Evolutionary conservation across 2,329 filamentous ascomycete genomes (phyloP).

Genomic region (Triangularia setosa): DNA sequence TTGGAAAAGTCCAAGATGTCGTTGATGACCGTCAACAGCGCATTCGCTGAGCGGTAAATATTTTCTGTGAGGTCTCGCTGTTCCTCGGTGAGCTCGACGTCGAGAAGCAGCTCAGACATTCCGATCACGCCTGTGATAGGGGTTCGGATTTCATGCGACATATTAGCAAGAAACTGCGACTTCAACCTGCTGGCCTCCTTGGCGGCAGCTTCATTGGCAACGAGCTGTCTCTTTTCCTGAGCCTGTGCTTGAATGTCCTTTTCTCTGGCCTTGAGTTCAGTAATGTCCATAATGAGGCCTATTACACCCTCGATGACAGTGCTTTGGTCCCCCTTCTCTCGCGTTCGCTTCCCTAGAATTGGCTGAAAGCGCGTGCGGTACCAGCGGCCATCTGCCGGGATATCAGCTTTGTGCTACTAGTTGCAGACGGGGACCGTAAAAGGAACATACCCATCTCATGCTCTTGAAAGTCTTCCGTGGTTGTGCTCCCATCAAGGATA

Average conservation of each 20-base stretch:
- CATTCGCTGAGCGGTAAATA: slow-evolving; percentile 75
- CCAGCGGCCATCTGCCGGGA: slow-evolving; percentile 52
- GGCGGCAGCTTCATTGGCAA: slow-evolving; percentile 72
- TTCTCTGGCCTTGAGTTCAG: slow-evolving; percentile 64
- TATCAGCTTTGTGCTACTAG: slow-evolving; percentile 1
- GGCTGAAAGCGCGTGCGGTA: slow-evolving; percentile 70
- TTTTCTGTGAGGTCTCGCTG: slow-evolving; percentile 73
- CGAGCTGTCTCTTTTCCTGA: slow-evolving; percentile 63
- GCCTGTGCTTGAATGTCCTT: slow-evolving; percentile 60
- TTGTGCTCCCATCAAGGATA: slow-evolving; percentile 58
- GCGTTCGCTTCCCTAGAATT: slow-evolving; percentile 53
- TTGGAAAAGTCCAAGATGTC: slow-evolving; percentile 90
- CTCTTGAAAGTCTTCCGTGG: slow-evolving; percentile 59
- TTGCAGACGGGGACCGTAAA: too few species aligned
- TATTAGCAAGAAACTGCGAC: slow-evolving; percentile 74
- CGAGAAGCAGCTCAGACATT: slow-evolving; percentile 71
- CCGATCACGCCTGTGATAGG: slow-evolving; percentile 78
- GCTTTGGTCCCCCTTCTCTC: slow-evolving; percentile 46
- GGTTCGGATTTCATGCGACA: slow-evolving; percentile 76
- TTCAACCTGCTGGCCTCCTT: slow-evolving; percentile 79
- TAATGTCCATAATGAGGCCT: slow-evolving; percentile 76
- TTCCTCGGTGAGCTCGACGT: slow-evolving; percentile 64
- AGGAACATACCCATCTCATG: slow-evolving; percentile 50
- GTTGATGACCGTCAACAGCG: slow-evolving; percentile 81
- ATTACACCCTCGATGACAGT: slow-evolving; percentile 66